Evolutionary conservation across 2,329 filamentous ascomycete genomes (phyloP).

Genomic region (Neofusicoccum ribis): DNA sequence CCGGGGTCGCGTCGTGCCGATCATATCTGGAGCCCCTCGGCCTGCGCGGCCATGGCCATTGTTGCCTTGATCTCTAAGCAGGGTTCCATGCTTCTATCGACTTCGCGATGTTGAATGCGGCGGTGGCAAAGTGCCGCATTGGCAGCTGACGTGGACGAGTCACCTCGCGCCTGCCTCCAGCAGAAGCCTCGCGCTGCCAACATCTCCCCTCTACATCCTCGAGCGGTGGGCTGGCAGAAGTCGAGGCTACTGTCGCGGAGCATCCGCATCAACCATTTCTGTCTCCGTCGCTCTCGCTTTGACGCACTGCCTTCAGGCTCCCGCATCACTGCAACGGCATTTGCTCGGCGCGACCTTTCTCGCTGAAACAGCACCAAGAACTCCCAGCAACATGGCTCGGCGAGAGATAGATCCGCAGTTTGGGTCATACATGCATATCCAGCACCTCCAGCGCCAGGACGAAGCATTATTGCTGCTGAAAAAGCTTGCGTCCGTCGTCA

Average conservation of each 20-base stretch:
- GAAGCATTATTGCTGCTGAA: conserved; percentile 63
- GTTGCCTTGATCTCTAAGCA: background rate
- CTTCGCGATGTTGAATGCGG: conserved; percentile 2
- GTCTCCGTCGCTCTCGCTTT: no score
- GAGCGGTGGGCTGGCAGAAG: background rate
- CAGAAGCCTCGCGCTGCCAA: background rate
- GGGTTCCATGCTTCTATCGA: background rate
- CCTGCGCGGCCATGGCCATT: background rate
- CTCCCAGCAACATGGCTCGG: conserved; percentile 4
- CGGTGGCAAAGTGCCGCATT: background rate
- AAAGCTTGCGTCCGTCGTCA: conserved; percentile 83
- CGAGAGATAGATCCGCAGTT: conserved; percentile 51
- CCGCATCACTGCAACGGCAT: background rate
- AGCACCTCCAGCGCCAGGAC: conserved; percentile 44
- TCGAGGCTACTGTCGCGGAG: background rate
- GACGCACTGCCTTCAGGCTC: background rate
- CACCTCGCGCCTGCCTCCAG: background rate
- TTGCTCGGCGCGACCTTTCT: background rate
- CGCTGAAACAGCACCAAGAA: background rate
- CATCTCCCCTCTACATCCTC: background rate
- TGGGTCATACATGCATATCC: conserved; percentile 51
- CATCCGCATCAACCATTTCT: background rate
- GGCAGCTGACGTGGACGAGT: conserved; percentile 4
- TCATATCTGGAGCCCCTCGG: conserved; percentile 3
- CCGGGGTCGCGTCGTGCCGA: conserved; percentile 2